Conservation (phyloP, 805 yeast genomes). For the Metschnikowia lunata region DNA sequence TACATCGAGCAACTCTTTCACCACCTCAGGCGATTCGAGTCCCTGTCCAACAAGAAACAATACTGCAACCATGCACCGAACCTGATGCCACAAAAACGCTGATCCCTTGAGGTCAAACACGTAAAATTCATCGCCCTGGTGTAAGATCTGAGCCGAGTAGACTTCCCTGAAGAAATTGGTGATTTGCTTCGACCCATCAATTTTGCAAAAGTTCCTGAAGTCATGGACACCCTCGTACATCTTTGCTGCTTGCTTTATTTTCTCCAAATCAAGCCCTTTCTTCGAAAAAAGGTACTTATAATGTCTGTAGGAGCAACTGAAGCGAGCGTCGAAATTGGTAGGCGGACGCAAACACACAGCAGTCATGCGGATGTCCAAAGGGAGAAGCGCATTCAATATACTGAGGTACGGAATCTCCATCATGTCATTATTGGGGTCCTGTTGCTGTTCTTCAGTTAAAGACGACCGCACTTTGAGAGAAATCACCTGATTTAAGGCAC, state of each 20-base stretch:
- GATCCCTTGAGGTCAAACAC: constrained; percentile 78
- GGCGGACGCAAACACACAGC: constrained; percentile 84
- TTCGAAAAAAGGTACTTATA: constrained; percentile 74
- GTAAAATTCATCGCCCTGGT: constrained; percentile 42
- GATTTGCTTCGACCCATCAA: constrained; percentile 92
- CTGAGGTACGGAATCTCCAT: constrained; percentile 74
- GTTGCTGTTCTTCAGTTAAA: constrained; percentile 59
- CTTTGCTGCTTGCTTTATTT: constrained; percentile 66
- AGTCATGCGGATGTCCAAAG: constrained; percentile 78
- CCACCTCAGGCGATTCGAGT: constrained; percentile 56
- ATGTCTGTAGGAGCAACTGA: constrained; percentile 82
- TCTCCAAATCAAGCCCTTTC: constrained; percentile 52
- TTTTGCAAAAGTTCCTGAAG: constrained; percentile 89
- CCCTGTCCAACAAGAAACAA: constrained; percentile 77
- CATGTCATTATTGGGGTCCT: constrained; percentile 49
- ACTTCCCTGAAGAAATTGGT: constrained; percentile 70
- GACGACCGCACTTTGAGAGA: constrained; percentile 72
- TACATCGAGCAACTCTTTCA: constrained; percentile 57
- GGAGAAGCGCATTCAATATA: constrained; percentile 71
- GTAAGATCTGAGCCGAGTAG: constrained; percentile 45
- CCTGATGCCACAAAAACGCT: constrained; percentile 98
- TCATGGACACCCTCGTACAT: constrained; percentile 74
- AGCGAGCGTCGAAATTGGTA: constrained; percentile 79
- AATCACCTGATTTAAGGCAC: constrained; percentile 94
- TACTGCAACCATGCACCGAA: constrained; percentile 88